Evolutionary conservation across 768 basidiomycete species (phyloP).

Genomic region (Leccinum subtestaceum): DNA sequence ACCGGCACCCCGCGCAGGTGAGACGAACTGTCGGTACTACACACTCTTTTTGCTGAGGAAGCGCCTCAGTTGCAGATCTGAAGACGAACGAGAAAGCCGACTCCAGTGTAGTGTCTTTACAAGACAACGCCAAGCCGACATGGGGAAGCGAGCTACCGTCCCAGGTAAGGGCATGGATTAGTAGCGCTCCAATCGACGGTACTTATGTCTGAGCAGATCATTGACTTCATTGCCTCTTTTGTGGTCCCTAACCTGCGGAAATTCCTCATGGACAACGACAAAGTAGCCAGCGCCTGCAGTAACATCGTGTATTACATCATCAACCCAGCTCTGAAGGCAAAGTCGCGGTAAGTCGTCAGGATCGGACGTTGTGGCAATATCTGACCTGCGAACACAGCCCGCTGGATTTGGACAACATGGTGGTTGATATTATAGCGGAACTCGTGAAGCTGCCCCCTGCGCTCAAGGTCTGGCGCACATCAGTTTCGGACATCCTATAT

Average conservation of each 20-base stretch:
- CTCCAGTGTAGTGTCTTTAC: constrained; percentile 41
- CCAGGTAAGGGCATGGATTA: constrained; percentile 23
- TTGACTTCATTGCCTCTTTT: constrained; percentile 61
- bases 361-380: background rate
- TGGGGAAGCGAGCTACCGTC: constrained; percentile 30
- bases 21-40: constrained; percentile 4
- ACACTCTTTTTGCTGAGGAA: constrained; percentile 1
- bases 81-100: constrained; percentile 64
- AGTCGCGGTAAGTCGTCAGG: constrained; percentile 52
- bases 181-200: constrained; percentile 9
- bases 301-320: constrained; percentile 86
- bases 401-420: constrained; percentile 68
- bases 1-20: constrained; percentile 57
- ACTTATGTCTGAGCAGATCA: constrained; percentile 51
- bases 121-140: constrained; percentile 27
- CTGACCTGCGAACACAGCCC: constrained; percentile 46
- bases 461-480: constrained; percentile 80
- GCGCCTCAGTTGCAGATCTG: constrained; percentile 31
- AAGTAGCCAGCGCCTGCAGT: constrained; percentile 70
- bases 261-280: constrained; percentile 83
- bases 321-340: constrained; percentile 75
- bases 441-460: constrained; percentile 77
- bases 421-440: constrained; percentile 69
- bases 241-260: constrained; percentile 74
- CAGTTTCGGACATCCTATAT: constrained; percentile 76